Percentiles rank a stretch among this genome's conserved stretches.
phyloP scores from a whole-genome alignment of 108 stramenopile species.

The Cyclotella kingstonii region DNA sequence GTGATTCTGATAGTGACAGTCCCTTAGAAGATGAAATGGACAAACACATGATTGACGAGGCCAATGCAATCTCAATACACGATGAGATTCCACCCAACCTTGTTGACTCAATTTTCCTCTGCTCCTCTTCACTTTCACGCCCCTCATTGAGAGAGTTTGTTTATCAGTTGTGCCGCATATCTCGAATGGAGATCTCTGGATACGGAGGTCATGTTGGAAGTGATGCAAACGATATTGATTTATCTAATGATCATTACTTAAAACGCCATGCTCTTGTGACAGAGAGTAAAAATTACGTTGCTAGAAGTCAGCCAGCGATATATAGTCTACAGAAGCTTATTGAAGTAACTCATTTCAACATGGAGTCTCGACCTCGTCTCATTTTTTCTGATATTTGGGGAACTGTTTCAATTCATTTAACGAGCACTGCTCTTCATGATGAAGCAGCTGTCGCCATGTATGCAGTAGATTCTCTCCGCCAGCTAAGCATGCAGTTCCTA shows the following conservation, averaged over 20 bases:
- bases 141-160: constrained; percentile 87
- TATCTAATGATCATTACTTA: constrained; percentile 72
- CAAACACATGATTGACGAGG: constrained; percentile 77
- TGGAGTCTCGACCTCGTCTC: constrained; percentile 90
- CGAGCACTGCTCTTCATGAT: constrained; percentile 88
- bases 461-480: constrained; percentile 96
- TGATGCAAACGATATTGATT: constrained; percentile 66
- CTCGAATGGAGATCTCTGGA: constrained; percentile 89
- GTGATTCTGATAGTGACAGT: constrained; percentile 41
- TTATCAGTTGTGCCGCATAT: constrained; percentile 87
- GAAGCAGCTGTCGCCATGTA: constrained; percentile 95
- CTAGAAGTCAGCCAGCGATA: constrained; percentile 81
- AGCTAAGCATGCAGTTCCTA: constrained; percentile 95
- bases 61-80: constrained; percentile 74
- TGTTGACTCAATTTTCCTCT: constrained; percentile 85
- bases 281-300: constrained; percentile 32
- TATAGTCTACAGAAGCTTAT: constrained; percentile 97
- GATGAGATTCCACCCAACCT: constrained; percentile 71
- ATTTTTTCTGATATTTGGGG: constrained; percentile 96
- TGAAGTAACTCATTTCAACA: constrained; percentile 98
- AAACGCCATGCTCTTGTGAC: constrained; percentile 60
- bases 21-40: constrained; percentile 74
- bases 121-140: constrained; percentile 72
- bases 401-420: constrained; percentile 87
- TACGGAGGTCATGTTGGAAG: constrained; percentile 71